Base-by-base conservation (phyloP, 345 rosid species). In the Ceriops tagal region DNA sequence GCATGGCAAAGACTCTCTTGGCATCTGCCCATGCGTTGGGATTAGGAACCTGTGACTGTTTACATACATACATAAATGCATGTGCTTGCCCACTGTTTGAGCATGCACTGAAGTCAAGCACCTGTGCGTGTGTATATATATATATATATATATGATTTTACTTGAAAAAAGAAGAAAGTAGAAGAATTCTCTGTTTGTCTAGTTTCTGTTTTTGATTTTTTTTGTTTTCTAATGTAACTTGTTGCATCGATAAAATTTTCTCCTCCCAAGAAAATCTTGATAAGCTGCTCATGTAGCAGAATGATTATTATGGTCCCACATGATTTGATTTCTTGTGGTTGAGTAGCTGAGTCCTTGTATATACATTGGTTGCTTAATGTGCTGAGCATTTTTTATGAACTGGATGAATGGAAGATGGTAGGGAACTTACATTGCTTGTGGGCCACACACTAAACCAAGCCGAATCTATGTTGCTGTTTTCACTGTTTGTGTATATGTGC, bases 41-140 rank as follows among this genome's bases (percentile, higher is more conserved):
- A 19, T 65, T 71, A 56, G 66, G 72, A 63, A 49, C 39, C 39
- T 28, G 46, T 52, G 21, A 67, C 22, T 15, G 26, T 37, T 28
- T 34, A 5, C 58, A 22, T 31, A 7, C 30, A 66, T 16, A 21
- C 5, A 1, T 26, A 34, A 35, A 16, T 24, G 5, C 16, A 8
- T 22, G 26, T 11, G 0, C 58, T 24, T 9, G 8, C 35, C 2
- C 2, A 65, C 10, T 30, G 6, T 22, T 5, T 52, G 21, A 22
- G 18, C 5, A 61, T 22, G 53, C 49, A 16, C 13, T 20, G 65
- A 34, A 28, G 10, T 22, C n/a, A 62, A 37, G 53, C 16, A 6
- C 7, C 3, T 28, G 27, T 19, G 13, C 32, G 1, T 15, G 4
- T 11, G 2, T 37, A 9, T 37, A 37, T 9, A 39, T 39, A 39